Evolutionary conservation across 2,329 filamentous ascomycete species (phyloP), one percentile per base, ranked within the genome.

Genomic region (Ophiostoma quercus): DNA sequence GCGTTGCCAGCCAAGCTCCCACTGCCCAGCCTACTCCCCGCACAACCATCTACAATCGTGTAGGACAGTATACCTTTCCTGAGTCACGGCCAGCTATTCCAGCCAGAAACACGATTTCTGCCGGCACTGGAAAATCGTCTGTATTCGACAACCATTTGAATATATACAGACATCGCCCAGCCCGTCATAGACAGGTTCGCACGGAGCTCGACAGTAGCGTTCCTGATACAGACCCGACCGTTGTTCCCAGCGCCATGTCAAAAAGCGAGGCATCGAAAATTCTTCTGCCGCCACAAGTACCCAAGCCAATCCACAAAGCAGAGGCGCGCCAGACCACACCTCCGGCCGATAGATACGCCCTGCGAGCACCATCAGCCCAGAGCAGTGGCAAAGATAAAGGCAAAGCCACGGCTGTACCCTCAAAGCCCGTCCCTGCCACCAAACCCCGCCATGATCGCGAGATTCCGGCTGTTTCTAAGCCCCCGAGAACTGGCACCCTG

Each of bases 151-250:
- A 54, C 3, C 51, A 25, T 25, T n/a, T 0, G 8, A 57, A 57
- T 25, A n/a, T 57, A n/a, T 57, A 57, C 51, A 57, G 51, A 57
- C 51, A 57, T 14, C 51, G n/a, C 51, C 51, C n/a, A 9, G 51
- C 51, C 51, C n/a, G n/a, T 57, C 51, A n/a, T 57, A 25, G 19
- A 22, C 51, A 25, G 22, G n/a, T 11, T 7, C n/a, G 51, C 8
- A 25, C n/a, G 11, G 8, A 25, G 51, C 51, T 57, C 4, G 51
- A 57, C 51, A 57, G 51, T n/a, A 57, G 25, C 22, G 0, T 25
- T 11, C n/a, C 51, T 12, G 51, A 57, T 9, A 25, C 51, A 22
- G 51, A 57, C 1, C n/a, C n/a, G 5, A 19, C 3, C 19, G 43
- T 16, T 19, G 43, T 47, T 7, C 14, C 16, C 16, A 47, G 16